Conservation (phyloP, 208 protist genomes). For the Trypanosoma brucei region DNA sequence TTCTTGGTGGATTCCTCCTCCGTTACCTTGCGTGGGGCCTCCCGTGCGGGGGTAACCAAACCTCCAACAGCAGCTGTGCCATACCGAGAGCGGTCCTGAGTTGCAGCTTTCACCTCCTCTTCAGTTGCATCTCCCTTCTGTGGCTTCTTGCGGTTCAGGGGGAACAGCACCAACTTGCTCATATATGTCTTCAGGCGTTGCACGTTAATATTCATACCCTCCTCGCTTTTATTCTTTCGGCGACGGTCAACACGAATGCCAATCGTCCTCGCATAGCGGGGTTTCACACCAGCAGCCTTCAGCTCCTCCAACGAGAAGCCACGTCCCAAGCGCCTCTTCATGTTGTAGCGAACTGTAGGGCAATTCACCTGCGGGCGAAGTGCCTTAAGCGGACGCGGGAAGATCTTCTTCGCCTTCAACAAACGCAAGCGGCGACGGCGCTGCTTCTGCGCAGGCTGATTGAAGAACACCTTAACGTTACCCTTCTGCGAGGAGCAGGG, state of each 20-base stretch:
- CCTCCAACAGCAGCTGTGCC: slow-evolving; percentile 67
- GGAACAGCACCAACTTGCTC: slow-evolving; percentile 94
- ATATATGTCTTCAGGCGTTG: slow-evolving; percentile 97
- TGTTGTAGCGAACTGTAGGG: slow-evolving; percentile 95
- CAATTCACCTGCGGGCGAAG: slow-evolving; percentile 95
- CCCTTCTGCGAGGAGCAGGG: slow-evolving; percentile 89
- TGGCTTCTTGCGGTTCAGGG: slow-evolving; percentile 81
- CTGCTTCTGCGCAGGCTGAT: slow-evolving; percentile 87
- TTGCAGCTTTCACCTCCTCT: slow-evolving; percentile 66
- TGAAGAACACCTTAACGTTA: slow-evolving; percentile 87
- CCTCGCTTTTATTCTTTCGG: slow-evolving; percentile 93
- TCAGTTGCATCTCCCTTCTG: slow-evolving; percentile 75
- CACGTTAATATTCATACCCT: slow-evolving; percentile 92
- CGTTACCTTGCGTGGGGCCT: slow-evolving; percentile 73
- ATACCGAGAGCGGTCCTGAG: slow-evolving; percentile 70
- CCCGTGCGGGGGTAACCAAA: slow-evolving; percentile 37
- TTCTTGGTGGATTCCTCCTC: slow-evolving; percentile 81
- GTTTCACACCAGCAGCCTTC: slow-evolving; percentile 86
- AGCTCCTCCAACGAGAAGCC: slow-evolving; percentile 97
- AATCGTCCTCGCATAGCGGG: slow-evolving; percentile 89
- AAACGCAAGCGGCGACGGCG: slow-evolving; percentile 74
- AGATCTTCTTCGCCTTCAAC: slow-evolving; percentile 89
- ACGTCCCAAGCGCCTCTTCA: slow-evolving; percentile 91
- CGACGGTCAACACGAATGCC: slow-evolving; percentile 96
- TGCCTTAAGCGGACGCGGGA: slow-evolving; percentile 93